Conservation (phyloP, 2,329 filamentous ascomycete genomes). For the Botrytis elliptica region DNA sequence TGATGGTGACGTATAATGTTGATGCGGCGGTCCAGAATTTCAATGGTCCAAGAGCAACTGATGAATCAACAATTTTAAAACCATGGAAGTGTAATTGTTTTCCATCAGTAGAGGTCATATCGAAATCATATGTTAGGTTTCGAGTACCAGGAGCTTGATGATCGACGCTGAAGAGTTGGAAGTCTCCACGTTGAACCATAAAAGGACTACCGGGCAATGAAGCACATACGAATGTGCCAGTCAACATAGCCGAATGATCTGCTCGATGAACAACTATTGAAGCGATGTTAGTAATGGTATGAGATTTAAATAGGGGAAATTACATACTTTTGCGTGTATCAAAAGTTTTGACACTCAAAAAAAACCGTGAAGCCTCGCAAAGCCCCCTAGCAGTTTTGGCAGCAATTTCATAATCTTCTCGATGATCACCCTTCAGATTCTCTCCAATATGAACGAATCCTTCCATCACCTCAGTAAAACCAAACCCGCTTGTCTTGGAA, state of each 20-base stretch:
- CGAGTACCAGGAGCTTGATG: constrained; percentile 54
- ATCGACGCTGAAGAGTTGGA: constrained; percentile 57
- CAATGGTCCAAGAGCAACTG: constrained; percentile 53
- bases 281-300: not conserved
- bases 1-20: constrained; percentile 61
- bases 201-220: constrained; percentile 57
- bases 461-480: constrained; percentile 64
- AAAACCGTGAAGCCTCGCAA: constrained; percentile 57
- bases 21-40: constrained; percentile 62
- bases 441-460: constrained; percentile 55
- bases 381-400: constrained; percentile 52
- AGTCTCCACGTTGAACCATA: constrained; percentile 57
- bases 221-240: constrained; percentile 58
- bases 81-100: constrained; percentile 57
- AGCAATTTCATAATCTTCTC: constrained; percentile 53
- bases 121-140: constrained; percentile 61
- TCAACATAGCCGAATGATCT: constrained; percentile 53
- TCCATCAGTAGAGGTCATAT: constrained; percentile 55
- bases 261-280: constrained; percentile 45
- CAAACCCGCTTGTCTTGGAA: constrained; percentile 49
- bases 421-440: constrained; percentile 45
- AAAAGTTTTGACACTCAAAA: constrained; percentile 57
- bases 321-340: constrained; percentile 47
- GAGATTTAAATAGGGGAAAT: fast-evolving
- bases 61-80: constrained; percentile 61